Conservation (phyloP, 2,329 filamentous ascomycete genomes). For the Fusarium zealandicum region DNA sequence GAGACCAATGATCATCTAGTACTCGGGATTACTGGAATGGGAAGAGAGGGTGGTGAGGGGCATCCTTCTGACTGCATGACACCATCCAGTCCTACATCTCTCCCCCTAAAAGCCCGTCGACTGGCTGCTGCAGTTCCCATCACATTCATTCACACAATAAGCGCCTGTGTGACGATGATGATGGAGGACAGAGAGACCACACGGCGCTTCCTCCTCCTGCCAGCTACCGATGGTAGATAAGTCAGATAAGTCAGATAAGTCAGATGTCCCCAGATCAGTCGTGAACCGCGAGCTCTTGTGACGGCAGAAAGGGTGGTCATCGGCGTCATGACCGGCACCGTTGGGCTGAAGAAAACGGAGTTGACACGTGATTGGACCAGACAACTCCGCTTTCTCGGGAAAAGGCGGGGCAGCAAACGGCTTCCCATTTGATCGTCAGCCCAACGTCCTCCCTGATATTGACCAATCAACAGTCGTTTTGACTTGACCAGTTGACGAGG, state of each 20-base stretch:
- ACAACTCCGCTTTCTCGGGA: constrained; percentile 25
- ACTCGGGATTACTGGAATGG: constrained; percentile 1
- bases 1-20: constrained; percentile 22
- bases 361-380: constrained; percentile 23
- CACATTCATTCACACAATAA: constrained; percentile 27
- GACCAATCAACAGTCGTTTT: constrained; percentile 24
- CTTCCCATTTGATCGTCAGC: constrained; percentile 27
- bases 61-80: constrained; percentile 38
- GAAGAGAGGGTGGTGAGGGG: constrained; percentile 35
- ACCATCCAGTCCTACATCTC: constrained; percentile 37
- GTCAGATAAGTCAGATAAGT: constrained; percentile 35
- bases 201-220: constrained; percentile 12
- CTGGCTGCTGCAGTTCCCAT: constrained; percentile 28
- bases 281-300: constrained; percentile 24
- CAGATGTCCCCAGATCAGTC: constrained; percentile 29
- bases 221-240: constrained; percentile 10
- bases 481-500: constrained; percentile 17
- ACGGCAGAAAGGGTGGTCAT: constrained; percentile 29
- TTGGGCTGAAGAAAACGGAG: constrained; percentile 22
- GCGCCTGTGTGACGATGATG: constrained; percentile 30
- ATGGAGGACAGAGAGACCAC: constrained; percentile 14
- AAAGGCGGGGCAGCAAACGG: constrained; percentile 29
- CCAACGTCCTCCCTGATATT: constrained; percentile 21
- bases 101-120: constrained; percentile 12
- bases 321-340: constrained; percentile 23